These are phyloP conservation scores for Celoporthe dispersa DNA, from an alignment of 2,329 filamentous ascomycete species.

Conservation along the genomic window DNA sequence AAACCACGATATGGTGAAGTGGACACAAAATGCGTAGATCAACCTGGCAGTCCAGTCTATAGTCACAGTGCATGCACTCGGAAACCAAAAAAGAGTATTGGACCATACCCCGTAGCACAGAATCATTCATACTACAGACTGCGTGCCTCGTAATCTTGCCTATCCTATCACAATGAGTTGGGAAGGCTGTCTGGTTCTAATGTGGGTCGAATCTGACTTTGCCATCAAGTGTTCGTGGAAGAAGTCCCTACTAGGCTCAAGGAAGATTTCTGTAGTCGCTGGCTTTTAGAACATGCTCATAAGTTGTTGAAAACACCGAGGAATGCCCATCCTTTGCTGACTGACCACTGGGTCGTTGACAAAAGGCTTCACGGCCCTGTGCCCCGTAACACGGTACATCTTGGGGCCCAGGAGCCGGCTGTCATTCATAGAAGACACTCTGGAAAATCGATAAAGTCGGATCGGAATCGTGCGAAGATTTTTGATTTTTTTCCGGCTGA, in stretches of 20 bases:
- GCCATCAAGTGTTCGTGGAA: background rate
- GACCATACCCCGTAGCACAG: background rate
- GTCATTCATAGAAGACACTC: background rate
- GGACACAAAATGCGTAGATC: background rate
- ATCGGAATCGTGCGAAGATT: constrained; percentile 23
- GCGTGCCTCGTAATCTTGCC: background rate
- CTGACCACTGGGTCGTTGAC: background rate
- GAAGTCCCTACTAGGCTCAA: background rate
- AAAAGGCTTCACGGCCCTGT: background rate
- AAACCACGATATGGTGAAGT: background rate
- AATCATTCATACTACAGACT: background rate
- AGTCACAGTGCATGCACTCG: background rate
- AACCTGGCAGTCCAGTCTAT: background rate
- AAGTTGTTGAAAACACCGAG: background rate
- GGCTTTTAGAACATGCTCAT: background rate
- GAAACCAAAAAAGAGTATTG: too few species aligned
- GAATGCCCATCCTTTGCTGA: background rate
- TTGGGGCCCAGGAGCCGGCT: background rate
- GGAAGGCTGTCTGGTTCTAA: background rate
- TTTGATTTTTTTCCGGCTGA: constrained; percentile 29
- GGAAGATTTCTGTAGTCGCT: background rate
- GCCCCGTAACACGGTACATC: background rate
- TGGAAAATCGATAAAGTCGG: background rate
- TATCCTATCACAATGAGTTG: background rate
- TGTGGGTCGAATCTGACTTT: background rate